Base-by-base conservation (phyloP, 345 rosid species). In the Eucalyptus sp. region DNA sequence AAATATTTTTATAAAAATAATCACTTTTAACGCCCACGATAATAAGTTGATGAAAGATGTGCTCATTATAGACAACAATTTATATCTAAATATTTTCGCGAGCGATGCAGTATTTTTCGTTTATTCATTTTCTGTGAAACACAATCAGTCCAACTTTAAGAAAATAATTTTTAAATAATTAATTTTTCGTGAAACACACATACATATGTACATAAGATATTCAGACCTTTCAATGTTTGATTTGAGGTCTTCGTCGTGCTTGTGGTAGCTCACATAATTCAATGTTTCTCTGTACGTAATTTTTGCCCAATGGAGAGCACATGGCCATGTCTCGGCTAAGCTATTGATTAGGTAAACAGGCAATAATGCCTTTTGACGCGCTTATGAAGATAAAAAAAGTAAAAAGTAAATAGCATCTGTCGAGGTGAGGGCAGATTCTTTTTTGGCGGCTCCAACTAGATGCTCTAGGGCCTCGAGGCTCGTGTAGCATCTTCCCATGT, bases 21-120 rank as follows among this genome's bases (percentile, higher is more conserved):
- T 37, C 46, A 17, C 4, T 71, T 71, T 5, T 6, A 18, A 18
- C 4, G 2, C 3, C 18, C 6, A 16, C 16, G 5, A 8, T 31
- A 62, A 31, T 31, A 16, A 31, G 41, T 17, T 15, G 1, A 66
- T 16, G 22, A 66, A n/a, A 68, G 18, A 33, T 16, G 22, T 15
- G 5, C 16, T 68, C 12, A 8, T 31, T 66, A 9, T 66, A 5
- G 0, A 17, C 1, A 68, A 17, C 3, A 1, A 33, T 33, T 68
- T 17, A 31, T 17, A 68, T 68, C 12, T 68, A 68, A 33, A 33
- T 2, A 33, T 68, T 33, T 68, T 31, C 3, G 2, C 3, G 1
- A 33, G 6, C 0, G 4, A 33, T 8, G 44, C 2, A 17, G 0
- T 33, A n/a, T 4, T 13, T 33, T 15, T 68, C 8, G 2, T 68